A percentile compares a stretch with the other conserved stretches of the same genome.
Conservation (phyloP, 345 rosid species). For the Leavenworthia alabamica region DNA sequence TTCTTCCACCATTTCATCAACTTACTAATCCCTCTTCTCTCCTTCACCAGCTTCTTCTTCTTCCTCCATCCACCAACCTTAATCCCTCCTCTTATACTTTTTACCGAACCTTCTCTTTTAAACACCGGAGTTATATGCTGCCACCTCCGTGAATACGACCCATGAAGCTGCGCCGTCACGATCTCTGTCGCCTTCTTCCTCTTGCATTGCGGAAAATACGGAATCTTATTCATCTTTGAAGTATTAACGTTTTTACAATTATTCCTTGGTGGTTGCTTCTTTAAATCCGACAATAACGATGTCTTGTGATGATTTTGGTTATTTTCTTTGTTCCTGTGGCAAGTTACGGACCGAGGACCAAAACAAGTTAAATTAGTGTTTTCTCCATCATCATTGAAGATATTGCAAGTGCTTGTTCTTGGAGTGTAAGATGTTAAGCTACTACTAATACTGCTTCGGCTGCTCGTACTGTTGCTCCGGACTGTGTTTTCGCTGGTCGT, state of each 20-base stretch:
- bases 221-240: neutral
- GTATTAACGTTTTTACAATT: slow-evolving; percentile 1
- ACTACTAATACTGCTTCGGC: slow-evolving; percentile 64
- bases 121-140: slow-evolving; percentile 54
- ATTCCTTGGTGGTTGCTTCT: slow-evolving; percentile 1
- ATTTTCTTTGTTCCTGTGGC: neutral
- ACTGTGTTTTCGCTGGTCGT: slow-evolving; percentile 57
- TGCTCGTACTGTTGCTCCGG: slow-evolving; percentile 57
- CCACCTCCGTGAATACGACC: slow-evolving; percentile 57
- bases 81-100: slow-evolving; percentile 26
- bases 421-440: slow-evolving; percentile 36
- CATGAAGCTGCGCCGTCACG: slow-evolving; percentile 50
- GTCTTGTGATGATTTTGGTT: neutral
- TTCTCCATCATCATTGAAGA: too few relatives aligned
- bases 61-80: slow-evolving; percentile 21
- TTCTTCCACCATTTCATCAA: slow-evolving; percentile 39
- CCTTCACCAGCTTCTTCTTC: slow-evolving; percentile 4
- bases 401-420: slow-evolving; percentile 52
- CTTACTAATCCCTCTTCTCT: slow-evolving; percentile 14
- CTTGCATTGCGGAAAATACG: slow-evolving; percentile 35
- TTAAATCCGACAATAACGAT: neutral
- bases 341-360: slow-evolving; percentile 9
- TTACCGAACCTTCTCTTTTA: slow-evolving; percentile 49
- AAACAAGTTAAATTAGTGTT: slow-evolving; percentile 18
- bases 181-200: slow-evolving; percentile 39